Base-by-base conservation (phyloP, 176 grass and related monocot species). In the Dactylis glomerata region DNA sequence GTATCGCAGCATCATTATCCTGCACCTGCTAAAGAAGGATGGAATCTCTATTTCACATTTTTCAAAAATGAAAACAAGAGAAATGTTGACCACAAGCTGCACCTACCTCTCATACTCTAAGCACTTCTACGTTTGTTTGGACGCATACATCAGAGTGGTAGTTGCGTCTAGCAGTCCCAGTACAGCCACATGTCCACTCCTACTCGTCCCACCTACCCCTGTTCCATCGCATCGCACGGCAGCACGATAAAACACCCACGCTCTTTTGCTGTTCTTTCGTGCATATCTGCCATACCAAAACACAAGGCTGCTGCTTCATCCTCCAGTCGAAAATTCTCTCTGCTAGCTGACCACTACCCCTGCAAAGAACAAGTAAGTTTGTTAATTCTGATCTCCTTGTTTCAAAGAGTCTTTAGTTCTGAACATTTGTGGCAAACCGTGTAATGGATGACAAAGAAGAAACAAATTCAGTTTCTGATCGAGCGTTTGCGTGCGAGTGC, bases 31-130 rank as follows among this genome's bases (percentile, higher is more conserved):
- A 63, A 31, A 28, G 24, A 61, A 61, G 1, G 6, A 24, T 31
- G 13, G 3, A 63, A 63, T 31, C 10, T 17, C 24, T 3, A 9
- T 47, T 73, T 28, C 65, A n/a, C 51, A 8, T 63, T 16, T 31
- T 63, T 11, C 41, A 46, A 14, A 45, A 45, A 41, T 42, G 41
- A 42, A 10, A 28, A 10, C 3, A 11, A 30, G 65, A 11, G 67
- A 5, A 36, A 9, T 69, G 82, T 27, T 89, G 49, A 50, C 87
- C 81, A 68, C 58, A 56, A 2, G 44, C 31, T 49, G 32, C 82
- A 75, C 82, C 81, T 72, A 89, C 86, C 70, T 47, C 27, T 44
- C 26, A 31, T 8, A 2, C n/a, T 44, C 16, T 4, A 20, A 70
- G 15, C 22, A 36, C 66, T 6, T 33, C 1, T 4, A 5, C 11